Evolutionary conservation across 257 asterid species (phyloP), one percentile per base, ranked within the genome.

Genomic region (Solanum tacnaense): DNA sequence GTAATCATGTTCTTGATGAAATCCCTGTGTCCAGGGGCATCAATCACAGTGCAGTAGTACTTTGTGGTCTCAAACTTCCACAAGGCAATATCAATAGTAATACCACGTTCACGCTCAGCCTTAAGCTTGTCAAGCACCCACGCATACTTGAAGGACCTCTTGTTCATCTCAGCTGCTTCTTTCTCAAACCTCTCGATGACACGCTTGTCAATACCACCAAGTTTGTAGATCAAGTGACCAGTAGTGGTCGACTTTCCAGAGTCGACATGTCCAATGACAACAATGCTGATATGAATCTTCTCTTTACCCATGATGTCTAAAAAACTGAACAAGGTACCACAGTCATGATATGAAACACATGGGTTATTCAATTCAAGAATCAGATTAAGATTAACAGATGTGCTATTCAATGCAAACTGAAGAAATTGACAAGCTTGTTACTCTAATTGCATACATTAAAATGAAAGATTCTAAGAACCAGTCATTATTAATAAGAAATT

Each of bases 21-120:
- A 85, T 95, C 98, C 84, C 98, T 96, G 76, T 95, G 98, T 52
- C 98, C 98, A 29, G 98, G 98, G 6, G 98, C 98, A 92, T 95
- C 98, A 81, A 95, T 95, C 86, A 95, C 98, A 2, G 98, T 95
- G 93, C 98, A 95, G 96, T 95, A 95, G 91, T 95, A 95, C 91
- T 95, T 95, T 84, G 96, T 95, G 73, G 98, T 95, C 94, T 95
- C 98, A 25, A 95, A 95, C 91, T 95, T 95, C 98, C 98, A 95
- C 93, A 95, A 83, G 88, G 98, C 98, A 86, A 95, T 95, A 90
- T 95, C 98, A 68, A 95, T 95, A 76, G 98, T 95, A 58, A 95
- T 95, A 91, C 98, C 98, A 92, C 98, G 98, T 73, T 95, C 98
- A 39, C 98, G 98, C 92, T 95, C 98, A n/a, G 98, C 98, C 94